These are phyloP conservation scores for Quercus ilex DNA, from an alignment of 306 rosid genomes.

Conservation along the genomic window DNA sequence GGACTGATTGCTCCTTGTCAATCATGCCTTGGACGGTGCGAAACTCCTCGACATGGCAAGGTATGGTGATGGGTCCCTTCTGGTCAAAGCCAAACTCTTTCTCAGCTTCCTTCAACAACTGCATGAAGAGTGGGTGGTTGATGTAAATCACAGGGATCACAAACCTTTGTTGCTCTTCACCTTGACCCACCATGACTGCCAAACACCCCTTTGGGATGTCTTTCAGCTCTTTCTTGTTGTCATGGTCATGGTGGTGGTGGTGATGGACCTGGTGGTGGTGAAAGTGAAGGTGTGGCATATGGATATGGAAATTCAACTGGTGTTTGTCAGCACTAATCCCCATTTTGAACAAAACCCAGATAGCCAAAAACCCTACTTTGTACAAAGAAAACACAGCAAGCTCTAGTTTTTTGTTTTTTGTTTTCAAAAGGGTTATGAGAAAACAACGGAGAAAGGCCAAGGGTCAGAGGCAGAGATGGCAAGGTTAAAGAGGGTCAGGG, in stretches of 20 bases:
- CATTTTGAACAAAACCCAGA: slow-evolving; percentile 26
- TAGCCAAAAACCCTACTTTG: background rate
- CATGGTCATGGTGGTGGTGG: slow-evolving; percentile 13
- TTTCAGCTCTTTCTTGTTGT: slow-evolving; percentile 38
- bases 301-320: slow-evolving; percentile 50
- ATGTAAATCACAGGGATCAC: slow-evolving; percentile 81
- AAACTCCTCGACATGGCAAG: slow-evolving; percentile 79
- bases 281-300: slow-evolving; percentile 47
- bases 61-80: slow-evolving; percentile 82
- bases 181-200: slow-evolving; percentile 72
- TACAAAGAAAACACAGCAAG: background rate
- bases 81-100: slow-evolving; percentile 84
- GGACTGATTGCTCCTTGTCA: slow-evolving; percentile 41
- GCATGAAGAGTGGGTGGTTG: slow-evolving; percentile 81
- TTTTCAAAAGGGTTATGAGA: slow-evolving; percentile 41
- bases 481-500: slow-evolving; percentile 68
- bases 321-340: slow-evolving; percentile 24
- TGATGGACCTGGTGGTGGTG: slow-evolving; percentile 12
- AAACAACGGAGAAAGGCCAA: slow-evolving; percentile 78
- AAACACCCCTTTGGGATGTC: slow-evolving; percentile 83
- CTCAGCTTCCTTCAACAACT: slow-evolving; percentile 74
- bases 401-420: no score
- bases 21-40: slow-evolving; percentile 67
- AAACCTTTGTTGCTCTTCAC: slow-evolving; percentile 65
- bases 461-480: slow-evolving; percentile 85